Evolutionary conservation across 202 grass and related monocot species (phyloP).

Genomic region (Zizania palustris): DNA sequence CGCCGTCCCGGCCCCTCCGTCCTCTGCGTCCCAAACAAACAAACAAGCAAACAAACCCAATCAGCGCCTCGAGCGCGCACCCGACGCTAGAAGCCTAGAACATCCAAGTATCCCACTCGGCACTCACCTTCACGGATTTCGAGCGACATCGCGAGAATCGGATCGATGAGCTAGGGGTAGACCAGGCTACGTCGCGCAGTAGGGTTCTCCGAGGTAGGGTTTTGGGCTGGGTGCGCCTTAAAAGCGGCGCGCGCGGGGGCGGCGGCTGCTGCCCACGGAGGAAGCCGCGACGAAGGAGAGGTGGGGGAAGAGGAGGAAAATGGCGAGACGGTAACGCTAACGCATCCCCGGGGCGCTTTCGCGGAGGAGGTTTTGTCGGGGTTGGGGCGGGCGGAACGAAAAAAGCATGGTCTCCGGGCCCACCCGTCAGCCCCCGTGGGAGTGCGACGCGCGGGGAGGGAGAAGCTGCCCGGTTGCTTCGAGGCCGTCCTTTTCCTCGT

Average conservation of each 20-base stretch:
- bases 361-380: conserved; percentile 42
- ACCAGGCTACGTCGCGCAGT: neutral
- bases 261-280: conserved; percentile 33
- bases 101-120: too few species aligned
- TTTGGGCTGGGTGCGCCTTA: conserved; percentile 43
- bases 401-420: neutral
- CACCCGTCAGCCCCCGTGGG: neutral
- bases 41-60: neutral
- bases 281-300: conserved; percentile 31
- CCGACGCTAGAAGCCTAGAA: neutral
- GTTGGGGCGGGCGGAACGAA: neutral
- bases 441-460: neutral
- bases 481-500: neutral
- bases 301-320: conserved; percentile 37
- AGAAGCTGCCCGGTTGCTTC: conserved; percentile 49
- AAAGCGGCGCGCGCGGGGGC: conserved; percentile 16
- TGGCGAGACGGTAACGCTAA: conserved; percentile 58
- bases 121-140: conserved; percentile 64
- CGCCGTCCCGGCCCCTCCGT: conserved; percentile 1
- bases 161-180: neutral
- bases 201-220: neutral
- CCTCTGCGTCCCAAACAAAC: conserved; percentile 37
- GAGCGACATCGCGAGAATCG: conserved; percentile 44
- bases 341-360: conserved; percentile 43
- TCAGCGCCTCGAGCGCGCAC: neutral